Percentiles rank a stretch among this genome's conserved stretches.
phyloP scores from a whole-genome alignment of 257 asterid genomes.

The Solanum medicagineum region DNA sequence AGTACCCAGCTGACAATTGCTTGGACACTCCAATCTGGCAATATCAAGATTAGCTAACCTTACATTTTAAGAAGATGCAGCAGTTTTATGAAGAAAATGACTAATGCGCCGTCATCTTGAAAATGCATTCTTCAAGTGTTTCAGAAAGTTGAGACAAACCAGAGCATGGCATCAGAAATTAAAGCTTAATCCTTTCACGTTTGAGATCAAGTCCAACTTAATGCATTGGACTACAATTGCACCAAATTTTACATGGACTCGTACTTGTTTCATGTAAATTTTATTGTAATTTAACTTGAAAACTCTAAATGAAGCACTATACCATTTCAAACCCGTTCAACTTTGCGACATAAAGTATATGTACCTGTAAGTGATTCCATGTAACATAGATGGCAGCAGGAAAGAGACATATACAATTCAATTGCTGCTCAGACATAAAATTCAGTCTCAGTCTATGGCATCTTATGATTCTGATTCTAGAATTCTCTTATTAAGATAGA shows the following conservation, averaged over 20 bases:
- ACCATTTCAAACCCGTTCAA: neutral
- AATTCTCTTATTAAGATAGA: neutral
- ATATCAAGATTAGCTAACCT: constrained; percentile 24
- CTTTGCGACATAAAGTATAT: neutral
- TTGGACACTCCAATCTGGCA: constrained; percentile 93
- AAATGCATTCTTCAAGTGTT: neutral
- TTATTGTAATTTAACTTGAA: neutral
- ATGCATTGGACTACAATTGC: neutral
- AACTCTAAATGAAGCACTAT: neutral
- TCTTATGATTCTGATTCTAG: neutral
- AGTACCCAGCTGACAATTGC: constrained; percentile 75
- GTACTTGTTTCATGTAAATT: neutral
- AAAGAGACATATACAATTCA: neutral
- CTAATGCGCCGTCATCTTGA: neutral
- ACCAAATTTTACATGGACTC: neutral
- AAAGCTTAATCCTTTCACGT: neutral
- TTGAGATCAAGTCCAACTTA: neutral
- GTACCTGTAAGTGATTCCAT: neutral
- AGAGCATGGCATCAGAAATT: neutral
- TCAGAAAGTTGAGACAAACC: neutral
- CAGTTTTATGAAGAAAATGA: neutral
- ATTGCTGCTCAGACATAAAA: neutral
- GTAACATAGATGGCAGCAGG: neutral
- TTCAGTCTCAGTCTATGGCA: neutral
- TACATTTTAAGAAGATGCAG: neutral